phyloP scores from a whole-genome alignment of 768 basidiomycete species.

The Lepiota venenata region DNA sequence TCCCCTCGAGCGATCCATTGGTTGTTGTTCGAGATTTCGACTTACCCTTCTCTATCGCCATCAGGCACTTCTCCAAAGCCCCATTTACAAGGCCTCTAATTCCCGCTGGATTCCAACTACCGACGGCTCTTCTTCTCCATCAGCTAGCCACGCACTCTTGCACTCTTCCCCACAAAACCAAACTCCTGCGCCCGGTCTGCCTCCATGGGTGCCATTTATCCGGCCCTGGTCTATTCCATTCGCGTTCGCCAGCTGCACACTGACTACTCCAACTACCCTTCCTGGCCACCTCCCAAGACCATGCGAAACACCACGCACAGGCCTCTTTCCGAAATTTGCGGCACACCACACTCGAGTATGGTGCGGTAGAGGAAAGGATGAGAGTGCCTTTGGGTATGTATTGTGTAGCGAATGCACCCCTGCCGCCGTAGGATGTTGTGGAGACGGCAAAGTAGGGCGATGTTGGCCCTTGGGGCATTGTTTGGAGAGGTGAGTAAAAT shows the following conservation, averaged over 20 bases:
- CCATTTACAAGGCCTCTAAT: conserved; percentile 29
- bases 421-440: conserved; percentile 45
- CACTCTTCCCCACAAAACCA: conserved; percentile 59
- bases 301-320: conserved; percentile 62
- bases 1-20: neutral
- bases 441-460: conserved; percentile 19
- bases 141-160: conserved; percentile 38
- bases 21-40: neutral
- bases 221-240: neutral
- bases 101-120: conserved; percentile 21
- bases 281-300: conserved; percentile 43
- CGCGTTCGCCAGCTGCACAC: conserved; percentile 7
- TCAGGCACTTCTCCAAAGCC: conserved; percentile 28
- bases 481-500: no score
- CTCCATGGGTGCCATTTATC: conserved; percentile 3
- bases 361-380: conserved; percentile 40
- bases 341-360: conserved; percentile 57
- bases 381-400: conserved; percentile 39
- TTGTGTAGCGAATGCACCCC: conserved; percentile 46
- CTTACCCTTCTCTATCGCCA: conserved; percentile 7
- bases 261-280: conserved; percentile 42
- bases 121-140: conserved; percentile 15
- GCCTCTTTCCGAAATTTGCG: conserved; percentile 65
- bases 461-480: neutral
- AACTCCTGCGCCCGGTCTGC: conserved; percentile 32